Percentiles rank a stretch among this genome's conserved stretches.
phyloP scores from a whole-genome alignment of 1,139 yeast genomes.

The Candida tropicalis region DNA sequence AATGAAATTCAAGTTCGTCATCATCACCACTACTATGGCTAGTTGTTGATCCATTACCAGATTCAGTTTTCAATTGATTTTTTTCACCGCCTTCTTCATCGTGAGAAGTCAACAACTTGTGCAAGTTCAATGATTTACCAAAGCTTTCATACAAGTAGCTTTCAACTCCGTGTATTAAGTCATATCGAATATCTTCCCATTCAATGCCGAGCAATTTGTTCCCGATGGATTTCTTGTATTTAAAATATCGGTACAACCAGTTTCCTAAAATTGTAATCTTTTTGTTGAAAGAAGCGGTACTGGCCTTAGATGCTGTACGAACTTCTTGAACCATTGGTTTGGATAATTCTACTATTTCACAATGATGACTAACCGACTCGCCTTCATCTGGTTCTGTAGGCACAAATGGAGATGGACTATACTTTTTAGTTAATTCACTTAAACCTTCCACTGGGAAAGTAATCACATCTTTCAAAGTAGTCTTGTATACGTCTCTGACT shows the following conservation, averaged over 20 bases:
- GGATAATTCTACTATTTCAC: conserved; percentile 27
- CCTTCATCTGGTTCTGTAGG: conserved; percentile 15
- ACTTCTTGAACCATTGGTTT: conserved; percentile 34
- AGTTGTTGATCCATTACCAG: conserved; percentile 2
- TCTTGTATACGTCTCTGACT: neutral
- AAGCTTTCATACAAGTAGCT: conserved; percentile 34
- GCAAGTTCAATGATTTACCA: conserved; percentile 27
- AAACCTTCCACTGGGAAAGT: conserved; percentile 28
- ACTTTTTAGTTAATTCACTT: conserved; percentile 16
- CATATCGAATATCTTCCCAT: conserved; percentile 50
- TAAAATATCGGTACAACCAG: conserved; percentile 42
- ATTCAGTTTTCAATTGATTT: neutral
- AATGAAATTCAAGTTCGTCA: conserved; percentile 13
- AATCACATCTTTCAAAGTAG: conserved; percentile 14
- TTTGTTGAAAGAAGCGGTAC: conserved; percentile 32
- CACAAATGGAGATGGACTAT: conserved; percentile 8
- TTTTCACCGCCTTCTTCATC: neutral
- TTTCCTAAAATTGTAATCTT: conserved; percentile 31
- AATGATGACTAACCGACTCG: conserved; percentile 25
- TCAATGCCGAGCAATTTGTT: conserved; percentile 46
- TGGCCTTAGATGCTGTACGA: conserved; percentile 31
- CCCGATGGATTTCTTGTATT: conserved; percentile 40
- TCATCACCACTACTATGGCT: neutral
- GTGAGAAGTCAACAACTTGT: conserved; percentile 1
- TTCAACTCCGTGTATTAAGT: conserved; percentile 42